Percentiles rank a stretch among this genome's conserved stretches.
Evolutionary conservation across 2,329 filamentous ascomycete species (phyloP).

Genomic region (Xylaria hypoxylon): DNA sequence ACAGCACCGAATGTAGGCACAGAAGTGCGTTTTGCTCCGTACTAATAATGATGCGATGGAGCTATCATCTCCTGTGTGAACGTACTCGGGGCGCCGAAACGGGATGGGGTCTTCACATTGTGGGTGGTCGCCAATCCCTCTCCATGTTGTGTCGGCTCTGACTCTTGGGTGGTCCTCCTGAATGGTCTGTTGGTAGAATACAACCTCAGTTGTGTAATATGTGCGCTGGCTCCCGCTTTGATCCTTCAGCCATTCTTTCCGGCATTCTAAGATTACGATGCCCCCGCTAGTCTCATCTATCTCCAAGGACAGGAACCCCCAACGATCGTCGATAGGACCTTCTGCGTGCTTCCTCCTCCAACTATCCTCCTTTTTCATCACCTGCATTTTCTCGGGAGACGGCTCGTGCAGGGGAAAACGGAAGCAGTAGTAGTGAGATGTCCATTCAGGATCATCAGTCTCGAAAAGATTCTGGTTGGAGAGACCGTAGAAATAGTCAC

Average conservation of each 20-base stretch:
- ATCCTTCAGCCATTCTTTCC: conserved; percentile 72
- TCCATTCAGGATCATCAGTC: conserved; percentile 72
- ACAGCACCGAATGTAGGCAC: conserved; percentile 65
- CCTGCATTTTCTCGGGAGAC: conserved; percentile 54
- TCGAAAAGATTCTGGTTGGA: conserved; percentile 74
- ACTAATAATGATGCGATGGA: conserved; percentile 58
- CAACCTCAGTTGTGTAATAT: conserved; percentile 71
- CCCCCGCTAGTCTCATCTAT: conserved; percentile 68
- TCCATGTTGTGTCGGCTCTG: conserved; percentile 44
- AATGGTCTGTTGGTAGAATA: conserved; percentile 52
- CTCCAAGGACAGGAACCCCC: conserved; percentile 74
- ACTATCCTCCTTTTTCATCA: conserved; percentile 60
- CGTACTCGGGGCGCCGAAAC: conserved; percentile 52
- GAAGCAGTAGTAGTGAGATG: conserved; percentile 75
- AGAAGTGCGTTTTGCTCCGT: conserved; percentile 64
- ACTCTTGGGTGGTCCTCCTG: conserved; percentile 18
- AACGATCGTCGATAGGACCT: conserved; percentile 79
- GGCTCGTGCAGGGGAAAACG: conserved; percentile 68
- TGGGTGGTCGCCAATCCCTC: conserved; percentile 49
- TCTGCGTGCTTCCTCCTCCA: conserved; percentile 77
- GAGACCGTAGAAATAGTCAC: conserved; percentile 74
- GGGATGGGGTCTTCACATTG: conserved; percentile 19
- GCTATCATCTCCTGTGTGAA: conserved; percentile 63
- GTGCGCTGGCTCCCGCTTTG: conserved; percentile 70
- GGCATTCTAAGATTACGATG: conserved; percentile 73